Conservation (phyloP, 345 rosid genomes). For the Gossypium anomalum region DNA sequence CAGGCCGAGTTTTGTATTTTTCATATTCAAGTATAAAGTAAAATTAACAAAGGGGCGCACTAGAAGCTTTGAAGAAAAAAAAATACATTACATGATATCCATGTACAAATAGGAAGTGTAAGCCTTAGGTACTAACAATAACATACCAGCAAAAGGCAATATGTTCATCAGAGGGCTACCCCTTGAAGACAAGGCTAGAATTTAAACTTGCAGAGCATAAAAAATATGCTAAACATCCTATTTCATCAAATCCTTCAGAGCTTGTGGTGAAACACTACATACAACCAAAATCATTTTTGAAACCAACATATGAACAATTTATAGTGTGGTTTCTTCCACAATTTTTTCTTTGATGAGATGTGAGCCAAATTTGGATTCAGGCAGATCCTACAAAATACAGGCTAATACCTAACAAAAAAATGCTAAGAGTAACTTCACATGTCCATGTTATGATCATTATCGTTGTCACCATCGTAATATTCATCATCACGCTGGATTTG, state of each 20-base stretch:
- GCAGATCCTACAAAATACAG: neutral
- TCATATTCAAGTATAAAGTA: neutral
- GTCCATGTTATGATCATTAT: conserved; percentile 62
- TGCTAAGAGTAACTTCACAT: conserved; percentile 10
- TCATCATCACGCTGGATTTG: conserved; percentile 90
- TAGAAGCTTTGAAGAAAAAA: neutral
- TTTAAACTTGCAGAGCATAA: neutral
- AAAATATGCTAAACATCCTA: neutral
- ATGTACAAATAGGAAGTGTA: neutral
- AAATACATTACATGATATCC: neutral
- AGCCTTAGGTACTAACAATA: too few relatives aligned
- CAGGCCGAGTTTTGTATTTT: neutral
- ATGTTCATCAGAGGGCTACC: neutral
- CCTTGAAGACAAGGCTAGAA: neutral
- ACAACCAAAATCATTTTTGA: neutral
- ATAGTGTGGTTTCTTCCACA: neutral
- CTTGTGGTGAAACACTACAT: neutral
- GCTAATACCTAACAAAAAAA: neutral
- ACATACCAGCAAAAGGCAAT: neutral
- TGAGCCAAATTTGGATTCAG: neutral
- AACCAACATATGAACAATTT: conserved; percentile 5
- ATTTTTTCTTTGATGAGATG: neutral
- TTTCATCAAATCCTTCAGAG: neutral
- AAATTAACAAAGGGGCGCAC: neutral
- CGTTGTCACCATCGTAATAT: conserved; percentile 79